phyloP scores from a whole-genome alignment of 2,329 filamentous ascomycete genomes.

The Diaporthe helianthi region DNA sequence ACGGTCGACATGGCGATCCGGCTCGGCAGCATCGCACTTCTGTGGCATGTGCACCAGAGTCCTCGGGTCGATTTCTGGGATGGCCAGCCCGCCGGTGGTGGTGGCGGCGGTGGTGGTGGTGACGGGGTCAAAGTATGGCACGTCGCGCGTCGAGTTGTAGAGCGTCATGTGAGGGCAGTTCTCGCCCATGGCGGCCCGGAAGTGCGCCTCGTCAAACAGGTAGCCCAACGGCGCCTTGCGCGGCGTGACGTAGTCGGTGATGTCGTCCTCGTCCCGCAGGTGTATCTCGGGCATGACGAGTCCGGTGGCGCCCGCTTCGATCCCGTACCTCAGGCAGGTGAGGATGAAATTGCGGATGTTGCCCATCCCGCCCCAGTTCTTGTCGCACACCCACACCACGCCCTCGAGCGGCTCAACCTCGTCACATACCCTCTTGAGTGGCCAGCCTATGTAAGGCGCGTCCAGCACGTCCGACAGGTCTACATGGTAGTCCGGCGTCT shows the following conservation, averaged over 20 bases:
- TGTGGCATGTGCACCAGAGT: slow-evolving; percentile 41
- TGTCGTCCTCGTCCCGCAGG: slow-evolving; percentile 49
- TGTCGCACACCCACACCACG: slow-evolving; percentile 56
- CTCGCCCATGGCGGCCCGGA: slow-evolving; percentile 46
- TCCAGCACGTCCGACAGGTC: slow-evolving; percentile 48
- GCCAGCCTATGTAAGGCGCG: slow-evolving; percentile 54
- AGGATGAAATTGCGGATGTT: slow-evolving; percentile 60
- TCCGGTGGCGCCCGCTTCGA: slow-evolving; percentile 55
- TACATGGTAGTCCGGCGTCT: slow-evolving; percentile 34
- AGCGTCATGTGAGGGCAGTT: slow-evolving; percentile 53
- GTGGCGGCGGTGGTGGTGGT: neutral
- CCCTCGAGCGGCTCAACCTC: slow-evolving; percentile 51
- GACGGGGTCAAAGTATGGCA: slow-evolving; percentile 44
- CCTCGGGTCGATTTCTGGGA: slow-evolving; percentile 51
- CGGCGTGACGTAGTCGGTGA: slow-evolving; percentile 49
- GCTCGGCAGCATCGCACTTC: slow-evolving; percentile 47
- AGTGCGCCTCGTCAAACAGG: slow-evolving; percentile 56
- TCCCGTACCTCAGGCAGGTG: slow-evolving; percentile 56
- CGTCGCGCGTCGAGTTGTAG: slow-evolving; percentile 46
- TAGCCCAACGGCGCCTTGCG: slow-evolving; percentile 50
- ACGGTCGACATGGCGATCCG: slow-evolving; percentile 50
- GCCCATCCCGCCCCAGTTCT: slow-evolving; percentile 60
- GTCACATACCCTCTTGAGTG: slow-evolving; percentile 51
- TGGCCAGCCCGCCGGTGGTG: slow-evolving; percentile 38
- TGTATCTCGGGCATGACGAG: slow-evolving; percentile 54